Percentiles rank a stretch among this genome's conserved stretches.
Evolutionary conservation across 495 filamentous ascomycete genomes (phyloP).

Genomic region (Lasiosphaeriaceae sp.): DNA sequence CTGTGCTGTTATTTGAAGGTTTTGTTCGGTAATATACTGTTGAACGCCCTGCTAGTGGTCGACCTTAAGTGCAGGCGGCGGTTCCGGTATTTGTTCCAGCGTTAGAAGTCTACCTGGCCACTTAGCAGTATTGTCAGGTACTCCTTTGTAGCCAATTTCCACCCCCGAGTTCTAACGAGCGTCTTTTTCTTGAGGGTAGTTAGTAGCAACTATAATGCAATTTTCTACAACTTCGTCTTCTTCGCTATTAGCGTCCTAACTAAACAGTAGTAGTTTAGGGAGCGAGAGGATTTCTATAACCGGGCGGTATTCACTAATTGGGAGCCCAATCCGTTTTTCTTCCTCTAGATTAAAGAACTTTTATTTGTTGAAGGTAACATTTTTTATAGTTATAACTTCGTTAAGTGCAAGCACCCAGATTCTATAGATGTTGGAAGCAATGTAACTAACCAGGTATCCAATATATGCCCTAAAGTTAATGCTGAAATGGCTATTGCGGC

Average conservation of each 20-base stretch:
- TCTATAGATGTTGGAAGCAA: slow-evolving; percentile 25
- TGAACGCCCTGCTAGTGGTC: neutral
- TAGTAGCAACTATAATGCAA: neutral
- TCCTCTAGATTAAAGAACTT: neutral
- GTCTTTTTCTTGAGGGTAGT: neutral
- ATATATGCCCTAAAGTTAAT: slow-evolving; percentile 20
- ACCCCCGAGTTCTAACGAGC: neutral
- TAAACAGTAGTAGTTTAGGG: neutral
- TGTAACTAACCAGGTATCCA: slow-evolving; percentile 28
- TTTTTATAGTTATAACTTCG: neutral
- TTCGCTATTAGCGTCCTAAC: neutral
- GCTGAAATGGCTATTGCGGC: neutral
- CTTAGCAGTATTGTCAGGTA: neutral
- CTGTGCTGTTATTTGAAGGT: neutral
- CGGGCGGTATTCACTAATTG: neutral
- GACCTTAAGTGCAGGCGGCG: neutral
- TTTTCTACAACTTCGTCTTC: neutral
- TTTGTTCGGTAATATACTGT: neutral
- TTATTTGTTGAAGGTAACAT: slow-evolving; percentile 5
- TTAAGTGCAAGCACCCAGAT: slow-evolving; percentile 19
- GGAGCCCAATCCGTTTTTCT: neutral
- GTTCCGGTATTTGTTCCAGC: neutral
- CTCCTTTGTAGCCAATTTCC: neutral
- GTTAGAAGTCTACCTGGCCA: neutral
- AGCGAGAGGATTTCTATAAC: neutral